Conservation (phyloP, 2,329 filamentous ascomycete genomes). For the Dichotomopilus funicola region DNA sequence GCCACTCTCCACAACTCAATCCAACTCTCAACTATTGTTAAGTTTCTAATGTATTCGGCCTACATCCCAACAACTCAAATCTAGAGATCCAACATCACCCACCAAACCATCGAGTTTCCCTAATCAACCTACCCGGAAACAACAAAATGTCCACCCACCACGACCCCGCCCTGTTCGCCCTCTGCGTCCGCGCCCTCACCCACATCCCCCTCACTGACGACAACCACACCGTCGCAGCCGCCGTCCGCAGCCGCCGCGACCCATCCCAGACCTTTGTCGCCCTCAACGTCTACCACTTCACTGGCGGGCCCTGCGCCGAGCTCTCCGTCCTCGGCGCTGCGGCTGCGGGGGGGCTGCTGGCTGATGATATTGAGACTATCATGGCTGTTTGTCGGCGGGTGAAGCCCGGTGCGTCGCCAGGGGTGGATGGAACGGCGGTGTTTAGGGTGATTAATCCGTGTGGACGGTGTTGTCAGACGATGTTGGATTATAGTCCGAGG, state of each 20-base stretch:
- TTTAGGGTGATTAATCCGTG: slow-evolving; percentile 11
- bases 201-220: neutral
- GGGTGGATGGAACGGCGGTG: neutral
- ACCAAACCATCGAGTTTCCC: too few species aligned
- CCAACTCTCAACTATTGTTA: too few species aligned
- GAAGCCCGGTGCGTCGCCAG: neutral
- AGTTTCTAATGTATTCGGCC: too few species aligned
- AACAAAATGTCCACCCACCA: neutral
- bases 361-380: slow-evolving; percentile 7
- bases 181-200: neutral
- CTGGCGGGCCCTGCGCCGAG: slow-evolving; percentile 12
- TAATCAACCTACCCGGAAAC: too few species aligned
- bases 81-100: too few species aligned
- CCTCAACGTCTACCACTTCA: slow-evolving; percentile 12
- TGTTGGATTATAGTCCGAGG: slow-evolving; percentile 11
- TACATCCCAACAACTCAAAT: too few species aligned
- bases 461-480: slow-evolving; percentile 9
- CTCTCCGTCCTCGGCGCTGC: slow-evolving; percentile 8
- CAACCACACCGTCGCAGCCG: slow-evolving; percentile 12
- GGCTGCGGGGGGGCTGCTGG: slow-evolving; percentile 5
- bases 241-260: neutral
- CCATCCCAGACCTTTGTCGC: slow-evolving; percentile 6
- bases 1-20: too few species aligned
- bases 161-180: slow-evolving; percentile 1
- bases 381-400: slow-evolving; percentile 2